These are phyloP conservation scores for Castanospermum australe DNA, from an alignment of 306 rosid species.

Conservation along the genomic window DNA sequence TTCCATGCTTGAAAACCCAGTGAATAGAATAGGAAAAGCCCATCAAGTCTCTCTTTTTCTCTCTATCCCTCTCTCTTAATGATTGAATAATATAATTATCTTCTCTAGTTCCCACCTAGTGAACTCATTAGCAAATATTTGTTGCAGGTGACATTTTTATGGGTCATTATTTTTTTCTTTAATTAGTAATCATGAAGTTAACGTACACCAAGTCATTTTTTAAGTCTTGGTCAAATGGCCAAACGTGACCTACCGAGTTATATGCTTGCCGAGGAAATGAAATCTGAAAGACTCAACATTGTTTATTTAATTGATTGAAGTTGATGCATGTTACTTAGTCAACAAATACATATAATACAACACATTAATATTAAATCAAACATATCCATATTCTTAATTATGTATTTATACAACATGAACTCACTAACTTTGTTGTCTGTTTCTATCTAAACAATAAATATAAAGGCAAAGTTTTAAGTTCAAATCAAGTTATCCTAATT, in stretches of 20 bases:
- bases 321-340: not conserved
- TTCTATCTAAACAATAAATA: too few relatives aligned
- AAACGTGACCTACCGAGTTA: not conserved
- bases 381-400: not conserved
- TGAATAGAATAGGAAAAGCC: not conserved
- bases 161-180: not conserved
- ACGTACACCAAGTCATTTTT: too few relatives aligned
- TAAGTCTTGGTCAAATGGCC: not conserved
- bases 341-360: not conserved
- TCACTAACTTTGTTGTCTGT: too few relatives aligned
- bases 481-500: too few relatives aligned
- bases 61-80: not conserved
- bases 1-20: constrained; percentile 6
- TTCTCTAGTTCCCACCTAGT: not conserved
- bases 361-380: too few relatives aligned
- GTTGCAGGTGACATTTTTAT: not conserved
- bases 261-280: not conserved
- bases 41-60: not conserved
- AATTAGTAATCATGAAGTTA: not conserved
- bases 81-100: not conserved
- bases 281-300: not conserved
- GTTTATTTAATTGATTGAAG: too few relatives aligned
- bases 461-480: too few relatives aligned
- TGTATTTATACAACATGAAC: too few relatives aligned
- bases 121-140: not conserved